These are phyloP conservation scores for Yarrowia alimentaria DNA, from an alignment of 805 yeast species.

Conservation along the genomic window DNA sequence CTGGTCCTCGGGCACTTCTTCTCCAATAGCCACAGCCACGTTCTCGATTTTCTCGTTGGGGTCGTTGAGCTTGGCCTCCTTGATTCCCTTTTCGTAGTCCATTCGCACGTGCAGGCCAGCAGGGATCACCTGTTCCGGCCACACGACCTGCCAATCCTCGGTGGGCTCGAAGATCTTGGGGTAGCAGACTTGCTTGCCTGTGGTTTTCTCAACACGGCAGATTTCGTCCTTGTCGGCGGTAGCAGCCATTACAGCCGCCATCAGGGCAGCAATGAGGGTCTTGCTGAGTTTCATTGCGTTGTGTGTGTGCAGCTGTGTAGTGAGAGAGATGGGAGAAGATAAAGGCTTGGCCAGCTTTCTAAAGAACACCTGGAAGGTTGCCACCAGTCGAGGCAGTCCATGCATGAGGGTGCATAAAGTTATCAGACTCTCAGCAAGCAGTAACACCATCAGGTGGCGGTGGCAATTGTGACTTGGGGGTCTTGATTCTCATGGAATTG, in stretches of 20 bases:
- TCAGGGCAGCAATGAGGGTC: constrained; percentile 9
- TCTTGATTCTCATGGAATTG: too few relatives aligned
- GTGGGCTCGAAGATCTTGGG: constrained; percentile 53
- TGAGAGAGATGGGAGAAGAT: not conserved
- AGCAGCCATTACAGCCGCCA: constrained; percentile 10
- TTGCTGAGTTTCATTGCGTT: constrained; percentile 22
- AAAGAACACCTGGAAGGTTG: constrained; percentile 9
- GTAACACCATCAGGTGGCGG: too few relatives aligned
- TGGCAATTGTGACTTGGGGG: not conserved
- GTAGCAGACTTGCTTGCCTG: constrained; percentile 25
- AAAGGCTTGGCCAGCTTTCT: not conserved
- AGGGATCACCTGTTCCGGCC: constrained; percentile 71
- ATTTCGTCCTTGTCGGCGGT: not conserved
- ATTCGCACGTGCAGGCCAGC: constrained; percentile 73
- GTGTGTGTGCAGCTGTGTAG: not conserved
- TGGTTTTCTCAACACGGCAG: constrained; percentile 11
- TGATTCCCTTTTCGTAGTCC: constrained; percentile 64
- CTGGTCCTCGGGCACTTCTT: constrained; percentile 12
- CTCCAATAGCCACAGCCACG: constrained; percentile 24
- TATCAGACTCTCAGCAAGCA: too few relatives aligned
- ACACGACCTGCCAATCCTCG: constrained; percentile 63
- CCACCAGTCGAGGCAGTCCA: constrained; percentile 18
- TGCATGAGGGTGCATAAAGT: constrained; percentile 6
- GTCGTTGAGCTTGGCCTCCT: constrained; percentile 64
- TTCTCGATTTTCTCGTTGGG: constrained; percentile 32